Conservation (phyloP, 2,329 filamentous ascomycete genomes). For the Fusarium vanettenii region DNA sequence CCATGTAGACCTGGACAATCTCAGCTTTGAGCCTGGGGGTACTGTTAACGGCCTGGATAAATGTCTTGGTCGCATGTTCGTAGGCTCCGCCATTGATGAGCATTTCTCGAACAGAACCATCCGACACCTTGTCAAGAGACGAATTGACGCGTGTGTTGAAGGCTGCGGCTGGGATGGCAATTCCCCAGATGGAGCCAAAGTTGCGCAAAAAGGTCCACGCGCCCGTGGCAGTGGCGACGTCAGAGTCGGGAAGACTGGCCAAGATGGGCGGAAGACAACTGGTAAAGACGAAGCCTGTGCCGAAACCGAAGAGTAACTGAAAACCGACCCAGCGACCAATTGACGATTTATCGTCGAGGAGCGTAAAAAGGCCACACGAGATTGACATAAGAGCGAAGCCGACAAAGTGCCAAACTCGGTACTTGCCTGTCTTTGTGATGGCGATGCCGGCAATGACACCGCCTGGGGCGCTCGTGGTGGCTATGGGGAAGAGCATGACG, state of each 20-base stretch:
- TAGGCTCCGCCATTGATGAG: background rate
- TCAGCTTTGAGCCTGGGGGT: background rate
- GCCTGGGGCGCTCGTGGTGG: conserved; percentile 41
- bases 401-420: conserved; percentile 47
- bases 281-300: conserved; percentile 56
- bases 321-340: conserved; percentile 55
- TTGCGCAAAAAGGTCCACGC: conserved; percentile 59
- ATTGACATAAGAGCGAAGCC: conserved; percentile 51
- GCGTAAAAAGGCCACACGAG: conserved; percentile 55
- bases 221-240: conserved; percentile 52
- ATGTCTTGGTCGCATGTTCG: background rate
- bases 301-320: conserved; percentile 54
- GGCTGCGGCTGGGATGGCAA: conserved; percentile 55
- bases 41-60: background rate
- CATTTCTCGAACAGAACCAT: background rate
- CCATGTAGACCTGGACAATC: background rate
- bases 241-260: conserved; percentile 51
- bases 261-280: conserved; percentile 57
- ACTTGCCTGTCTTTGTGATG: conserved; percentile 48
- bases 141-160: conserved; percentile 43
- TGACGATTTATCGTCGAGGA: conserved; percentile 52
- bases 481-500: conserved; percentile 44
- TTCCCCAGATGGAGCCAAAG: conserved; percentile 61
- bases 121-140: background rate
- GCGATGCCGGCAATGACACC: conserved; percentile 42